Percentiles rank a stretch among this genome's conserved stretches.
These are phyloP conservation scores for Umbelopsis isabellina DNA, from an alignment of 192 early-diverging fungal genomes.

Conservation along the genomic window DNA sequence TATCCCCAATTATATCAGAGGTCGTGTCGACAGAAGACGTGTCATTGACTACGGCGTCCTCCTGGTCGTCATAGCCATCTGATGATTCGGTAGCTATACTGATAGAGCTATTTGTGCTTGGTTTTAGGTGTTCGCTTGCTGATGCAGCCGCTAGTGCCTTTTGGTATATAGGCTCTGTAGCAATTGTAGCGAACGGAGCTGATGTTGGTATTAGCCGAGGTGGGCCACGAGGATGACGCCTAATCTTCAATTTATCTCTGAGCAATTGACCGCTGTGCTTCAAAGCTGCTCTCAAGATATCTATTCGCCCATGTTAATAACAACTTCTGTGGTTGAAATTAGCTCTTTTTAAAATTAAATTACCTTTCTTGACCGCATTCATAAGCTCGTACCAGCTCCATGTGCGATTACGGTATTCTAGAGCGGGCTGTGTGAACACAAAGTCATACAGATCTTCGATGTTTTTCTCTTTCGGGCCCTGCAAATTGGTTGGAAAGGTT, in stretches of 20 bases:
- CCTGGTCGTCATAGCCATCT: constrained; percentile 9
- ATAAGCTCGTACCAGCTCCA: constrained; percentile 81
- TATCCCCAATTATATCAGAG: neutral
- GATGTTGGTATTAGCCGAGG: neutral
- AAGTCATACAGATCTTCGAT: constrained; percentile 76
- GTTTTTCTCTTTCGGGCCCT: constrained; percentile 81
- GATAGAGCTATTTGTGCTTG: constrained; percentile 18
- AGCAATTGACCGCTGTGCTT: constrained; percentile 39
- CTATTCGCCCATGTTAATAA: constrained; percentile 12
- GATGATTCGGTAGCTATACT: constrained; percentile 4
- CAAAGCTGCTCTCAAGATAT: constrained; percentile 41
- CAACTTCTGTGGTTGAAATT: neutral
- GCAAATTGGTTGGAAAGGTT: constrained; percentile 3
- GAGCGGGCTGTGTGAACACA: constrained; percentile 70
- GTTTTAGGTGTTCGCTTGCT: constrained; percentile 5
- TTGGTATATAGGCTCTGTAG: neutral
- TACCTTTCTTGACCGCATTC: constrained; percentile 71
- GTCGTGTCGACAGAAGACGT: neutral
- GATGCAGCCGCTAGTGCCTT: neutral
- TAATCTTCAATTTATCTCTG: constrained; percentile 40
- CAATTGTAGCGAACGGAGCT: constrained; percentile 11
- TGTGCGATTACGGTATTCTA: constrained; percentile 82
- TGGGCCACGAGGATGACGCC: constrained; percentile 29
- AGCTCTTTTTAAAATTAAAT: neutral
- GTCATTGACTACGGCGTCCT: neutral